Evolutionary conservation across 305 asterid genomes (phyloP).

Genomic region (Fraxinus latifolia): DNA sequence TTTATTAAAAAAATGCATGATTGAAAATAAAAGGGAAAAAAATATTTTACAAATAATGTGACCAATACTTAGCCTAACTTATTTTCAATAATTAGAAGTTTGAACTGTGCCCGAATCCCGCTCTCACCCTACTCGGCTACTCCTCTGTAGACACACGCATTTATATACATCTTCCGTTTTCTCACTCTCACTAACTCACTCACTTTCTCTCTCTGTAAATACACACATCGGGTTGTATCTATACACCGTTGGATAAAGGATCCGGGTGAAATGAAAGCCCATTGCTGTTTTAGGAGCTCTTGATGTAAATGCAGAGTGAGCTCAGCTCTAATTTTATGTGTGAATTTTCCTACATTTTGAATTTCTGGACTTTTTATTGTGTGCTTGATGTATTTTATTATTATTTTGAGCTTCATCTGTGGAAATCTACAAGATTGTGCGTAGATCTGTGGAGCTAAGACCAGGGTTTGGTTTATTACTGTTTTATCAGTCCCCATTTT

Average conservation of each 20-base stretch:
- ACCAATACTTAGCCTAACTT: background rate
- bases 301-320: slow-evolving; percentile 29
- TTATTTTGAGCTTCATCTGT: slow-evolving; percentile 6
- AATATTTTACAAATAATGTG: too few species aligned
- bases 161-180: slow-evolving; percentile 18
- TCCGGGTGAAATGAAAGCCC: slow-evolving; percentile 36
- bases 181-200: slow-evolving; percentile 10
- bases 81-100: background rate
- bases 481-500: background rate
- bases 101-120: slow-evolving; percentile 39
- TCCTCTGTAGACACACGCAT: slow-evolving; percentile 4
- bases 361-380: background rate
- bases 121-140: slow-evolving; percentile 38
- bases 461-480: background rate
- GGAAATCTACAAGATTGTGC: slow-evolving; percentile 7
- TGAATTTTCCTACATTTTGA: background rate
- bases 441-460: slow-evolving; percentile 33
- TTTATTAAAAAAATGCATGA: too few species aligned
- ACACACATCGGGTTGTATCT: slow-evolving; percentile 22
- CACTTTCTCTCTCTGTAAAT: slow-evolving; percentile 16
- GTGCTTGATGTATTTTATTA: background rate
- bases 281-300: slow-evolving; percentile 33
- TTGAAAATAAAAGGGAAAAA: too few species aligned
- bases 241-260: slow-evolving; percentile 31
- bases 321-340: slow-evolving; percentile 25